These are phyloP conservation scores for Coccomyxa subellipsoidea DNA, from an alignment of 163 green algal species.

Conservation along the genomic window DNA sequence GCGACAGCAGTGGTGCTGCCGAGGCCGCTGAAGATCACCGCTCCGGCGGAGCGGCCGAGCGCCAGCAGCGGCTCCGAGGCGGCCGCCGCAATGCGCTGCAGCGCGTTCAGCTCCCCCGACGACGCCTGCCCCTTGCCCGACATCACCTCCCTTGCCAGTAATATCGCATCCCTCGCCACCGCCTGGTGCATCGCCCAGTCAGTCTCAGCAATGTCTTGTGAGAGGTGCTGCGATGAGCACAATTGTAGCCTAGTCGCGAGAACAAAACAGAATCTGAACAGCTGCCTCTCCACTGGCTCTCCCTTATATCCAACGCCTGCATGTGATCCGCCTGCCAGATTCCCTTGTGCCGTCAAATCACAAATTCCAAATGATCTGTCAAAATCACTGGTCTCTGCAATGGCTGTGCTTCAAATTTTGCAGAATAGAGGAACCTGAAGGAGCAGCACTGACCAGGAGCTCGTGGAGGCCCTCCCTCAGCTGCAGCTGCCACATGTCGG, in stretches of 20 bases:
- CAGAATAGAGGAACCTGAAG: too few relatives aligned
- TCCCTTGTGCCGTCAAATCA: background rate
- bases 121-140: slow-evolving; percentile 5
- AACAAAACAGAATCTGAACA: background rate
- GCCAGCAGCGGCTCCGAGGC: slow-evolving; percentile 39
- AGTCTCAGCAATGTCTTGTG: slow-evolving; percentile 2
- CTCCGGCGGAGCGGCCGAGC: slow-evolving; percentile 22
- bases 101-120: slow-evolving; percentile 31
- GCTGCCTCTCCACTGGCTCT: background rate
- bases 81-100: slow-evolving; percentile 34
- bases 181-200: slow-evolving; percentile 21
- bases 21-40: slow-evolving; percentile 39
- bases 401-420: background rate
- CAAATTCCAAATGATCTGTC: background rate
- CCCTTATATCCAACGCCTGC: background rate
- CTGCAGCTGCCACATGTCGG: slow-evolving; percentile 35
- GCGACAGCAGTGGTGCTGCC: slow-evolving; percentile 50
- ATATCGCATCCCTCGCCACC: background rate
- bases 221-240: too few relatives aligned
- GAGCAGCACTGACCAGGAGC: slow-evolving; percentile 16
- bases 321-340: background rate
- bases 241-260: background rate
- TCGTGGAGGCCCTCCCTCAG: slow-evolving; percentile 32
- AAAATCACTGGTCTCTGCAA: too few relatives aligned
- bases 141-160: slow-evolving; percentile 14